phyloP scores from a whole-genome alignment of 495 filamentous ascomycete species.

The Rhizodiscina lignyota region DNA sequence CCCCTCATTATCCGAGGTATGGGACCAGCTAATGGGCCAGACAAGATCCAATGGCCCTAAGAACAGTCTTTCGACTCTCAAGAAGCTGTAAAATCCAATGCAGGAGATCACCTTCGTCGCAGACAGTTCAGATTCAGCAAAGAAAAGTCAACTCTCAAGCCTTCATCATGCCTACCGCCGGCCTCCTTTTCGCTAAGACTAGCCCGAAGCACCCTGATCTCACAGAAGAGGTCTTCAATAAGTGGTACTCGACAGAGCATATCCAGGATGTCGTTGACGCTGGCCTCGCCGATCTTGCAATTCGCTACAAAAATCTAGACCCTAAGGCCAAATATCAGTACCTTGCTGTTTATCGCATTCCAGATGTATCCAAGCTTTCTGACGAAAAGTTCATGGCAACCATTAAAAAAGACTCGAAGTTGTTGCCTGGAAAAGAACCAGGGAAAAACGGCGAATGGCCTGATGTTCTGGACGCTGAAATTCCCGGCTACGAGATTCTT shows the following conservation, averaged over 20 bases:
- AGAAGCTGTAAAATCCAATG: too few species aligned
- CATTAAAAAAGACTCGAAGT: not conserved
- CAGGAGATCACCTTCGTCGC: too few species aligned
- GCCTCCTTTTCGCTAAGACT: conserved; percentile 8
- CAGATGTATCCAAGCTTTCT: conserved; percentile 1
- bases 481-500: conserved; percentile 6
- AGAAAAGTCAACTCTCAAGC: too few species aligned
- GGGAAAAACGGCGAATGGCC: not conserved
- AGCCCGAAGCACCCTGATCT: conserved; percentile 2
- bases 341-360: conserved; percentile 9
- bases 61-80: too few species aligned
- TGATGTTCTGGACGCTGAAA: conserved; percentile 3
- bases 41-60: too few species aligned
- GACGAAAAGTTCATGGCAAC: conserved; percentile 2
- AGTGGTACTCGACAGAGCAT: conserved; percentile 11
- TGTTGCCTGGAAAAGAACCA: conserved; percentile 3
- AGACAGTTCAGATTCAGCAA: too few species aligned
- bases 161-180: conserved; percentile 5
- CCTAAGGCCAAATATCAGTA: conserved; percentile 3
- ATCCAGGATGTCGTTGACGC: conserved; percentile 3
- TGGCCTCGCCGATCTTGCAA: conserved; percentile 4
- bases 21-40: too few species aligned
- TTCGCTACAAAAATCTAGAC: conserved; percentile 9
- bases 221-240: conserved; percentile 8
- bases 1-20: too few species aligned